Evolutionary conservation across 768 basidiomycete genomes (phyloP), one percentile per base, ranked within the genome.

Genomic region (Naganishia randhawae): DNA sequence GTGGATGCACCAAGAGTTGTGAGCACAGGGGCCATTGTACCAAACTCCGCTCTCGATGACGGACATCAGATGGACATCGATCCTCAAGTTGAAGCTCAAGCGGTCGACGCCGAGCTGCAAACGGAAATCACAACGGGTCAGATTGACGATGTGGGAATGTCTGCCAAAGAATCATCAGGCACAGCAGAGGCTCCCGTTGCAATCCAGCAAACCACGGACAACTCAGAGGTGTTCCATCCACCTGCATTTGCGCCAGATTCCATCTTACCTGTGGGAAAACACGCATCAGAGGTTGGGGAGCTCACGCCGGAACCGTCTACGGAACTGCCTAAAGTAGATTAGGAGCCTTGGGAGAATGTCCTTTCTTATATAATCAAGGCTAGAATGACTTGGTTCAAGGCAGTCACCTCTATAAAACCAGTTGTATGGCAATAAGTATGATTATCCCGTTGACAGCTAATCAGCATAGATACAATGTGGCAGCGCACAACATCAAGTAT

Each of bases 1-100:
- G 11, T 22, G 27, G 55, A 57, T 57, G 27, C 57, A 25, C 35
- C 57, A 5, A 61, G 57, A 29, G 39, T 54, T 2, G 69, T 69
- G 13, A 39, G 54, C 54, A 66, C 69, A 1, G 64, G 63, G 2
- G 69, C 69, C 17, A 66, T 69, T 22, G 51, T 65, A 11, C 41
- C 62, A 25, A 69, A 39, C 2, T 48, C 50, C 7, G 17, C 27
- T 3, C 22, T 41, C 27, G 57, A 31, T 17, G 32, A 33, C 9
- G 27, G 41, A 11, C 45, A 53, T 16, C 31, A 45, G n/a, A 55
- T 61, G 63, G 69, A 66, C 25, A 54, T 57, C 9, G 69, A 69
- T 35, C 39, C 61, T 22, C 55, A 70, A 51, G 57, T 57, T 13
- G 69, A 69, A 25, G 29, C 61, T 22, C 55, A 70, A 51, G 57